Evolutionary conservation across 2,329 filamentous ascomycete genomes (phyloP), one percentile per base, ranked within the genome.

Genomic region (Aspergillus felis): DNA sequence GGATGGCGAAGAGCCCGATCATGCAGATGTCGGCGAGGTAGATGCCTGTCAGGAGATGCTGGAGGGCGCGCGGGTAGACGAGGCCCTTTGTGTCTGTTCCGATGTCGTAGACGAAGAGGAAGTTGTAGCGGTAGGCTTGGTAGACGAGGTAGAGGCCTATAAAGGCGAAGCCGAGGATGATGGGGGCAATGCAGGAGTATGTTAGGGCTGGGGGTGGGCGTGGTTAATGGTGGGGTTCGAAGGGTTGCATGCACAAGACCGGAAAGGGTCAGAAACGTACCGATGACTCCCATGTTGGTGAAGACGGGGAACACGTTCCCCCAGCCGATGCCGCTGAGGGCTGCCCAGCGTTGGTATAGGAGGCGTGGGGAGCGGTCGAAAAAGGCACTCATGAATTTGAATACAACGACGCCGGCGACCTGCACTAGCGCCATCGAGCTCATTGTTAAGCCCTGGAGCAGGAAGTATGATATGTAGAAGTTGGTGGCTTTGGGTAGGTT

Each of bases 381-480:
- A 66, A 88, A 83, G 58, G 87, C 88, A 71, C 91, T 88, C 46
- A 91, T 79, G 10, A 95, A 74, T 49, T 84, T 84, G 71, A 89
- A 91, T 24, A 93, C 77, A 22, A 91, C 68, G 27, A 96, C 83
- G 25, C 91, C 90, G 27, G 79, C 81, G 35, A 88, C 80, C 64
- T 95, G 91, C 1, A 94, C 81, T 1, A 97, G 74, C 0, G 89
- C 83, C 50, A 86, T 82, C 0, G 90, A 84, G 9, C 91, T 89
- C 59, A 92, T 84, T 3, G 86, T 87, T 48, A 97, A 72, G 29
- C 93, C 94, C 72, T 97, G 92, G 1, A 99, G 87, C 25, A 97
- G 84, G 66, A 97, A 96, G 77, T 97, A 99, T 0, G 89, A 92
- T 14, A 97, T 88, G 74, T 97, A 99, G 69, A 97, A 95, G 74